phyloP scores from a whole-genome alignment of 768 basidiomycete genomes.

The Lactarius akahatsu region DNA sequence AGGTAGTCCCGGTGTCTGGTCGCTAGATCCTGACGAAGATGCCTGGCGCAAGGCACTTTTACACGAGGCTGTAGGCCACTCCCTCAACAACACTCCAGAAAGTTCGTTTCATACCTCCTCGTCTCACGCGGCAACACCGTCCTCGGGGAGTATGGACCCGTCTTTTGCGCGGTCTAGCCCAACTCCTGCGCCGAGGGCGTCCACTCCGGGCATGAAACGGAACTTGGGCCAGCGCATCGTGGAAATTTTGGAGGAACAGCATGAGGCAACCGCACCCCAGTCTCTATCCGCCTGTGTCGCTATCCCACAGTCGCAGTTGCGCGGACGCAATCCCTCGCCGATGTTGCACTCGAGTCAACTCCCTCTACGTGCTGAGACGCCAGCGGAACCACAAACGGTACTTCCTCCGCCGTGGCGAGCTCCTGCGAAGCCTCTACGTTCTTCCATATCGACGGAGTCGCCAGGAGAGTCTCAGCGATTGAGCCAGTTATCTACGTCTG shows the following conservation, averaged over 20 bases:
- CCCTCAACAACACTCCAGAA: slow-evolving; percentile 56
- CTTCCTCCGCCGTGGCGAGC: slow-evolving; percentile 66
- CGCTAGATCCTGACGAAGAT: slow-evolving; percentile 55
- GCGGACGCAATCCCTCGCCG: slow-evolving; percentile 10
- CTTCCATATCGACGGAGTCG: slow-evolving; percentile 47
- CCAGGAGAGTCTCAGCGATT: slow-evolving; percentile 25
- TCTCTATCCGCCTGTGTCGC: background rate
- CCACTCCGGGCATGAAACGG: slow-evolving; percentile 26
- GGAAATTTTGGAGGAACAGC: slow-evolving; percentile 25
- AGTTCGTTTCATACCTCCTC: slow-evolving; percentile 41
- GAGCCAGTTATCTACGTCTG: slow-evolving; percentile 22
- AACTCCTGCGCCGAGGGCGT: slow-evolving; percentile 16
- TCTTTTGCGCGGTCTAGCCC: slow-evolving; percentile 24
- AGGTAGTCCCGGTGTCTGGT: slow-evolving; percentile 57
- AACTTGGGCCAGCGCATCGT: slow-evolving; percentile 29
- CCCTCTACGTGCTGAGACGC: slow-evolving; percentile 63
- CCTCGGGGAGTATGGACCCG: slow-evolving; percentile 33
- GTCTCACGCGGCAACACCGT: slow-evolving; percentile 21
- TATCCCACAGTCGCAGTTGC: background rate
- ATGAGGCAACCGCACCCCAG: slow-evolving; percentile 14
- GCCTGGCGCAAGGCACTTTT: slow-evolving; percentile 76
- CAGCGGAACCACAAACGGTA: slow-evolving; percentile 56
- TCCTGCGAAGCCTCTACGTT: slow-evolving; percentile 55
- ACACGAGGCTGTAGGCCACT: slow-evolving; percentile 76
- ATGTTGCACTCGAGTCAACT: slow-evolving; percentile 44